Evolutionary conservation across 768 basidiomycete species (phyloP), one percentile per base, ranked within the genome.

Genomic region (Russula earlei): DNA sequence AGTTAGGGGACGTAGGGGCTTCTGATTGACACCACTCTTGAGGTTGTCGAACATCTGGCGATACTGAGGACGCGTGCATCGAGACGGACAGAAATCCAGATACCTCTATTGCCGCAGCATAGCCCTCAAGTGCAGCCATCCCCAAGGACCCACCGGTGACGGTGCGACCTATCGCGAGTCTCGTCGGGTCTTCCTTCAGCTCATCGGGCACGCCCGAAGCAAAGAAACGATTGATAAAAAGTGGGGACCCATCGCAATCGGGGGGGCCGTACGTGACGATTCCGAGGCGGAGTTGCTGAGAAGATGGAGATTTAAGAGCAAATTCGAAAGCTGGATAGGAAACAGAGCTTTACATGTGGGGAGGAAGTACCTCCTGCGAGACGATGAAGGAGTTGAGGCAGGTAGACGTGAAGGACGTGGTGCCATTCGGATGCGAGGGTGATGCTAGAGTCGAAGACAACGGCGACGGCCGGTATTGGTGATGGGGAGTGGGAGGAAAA

Each of bases 201-300:
- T 66, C 59, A n/a, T 43, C 49, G 31, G 40, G 19, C 15, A 51
- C 34, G 36, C 22, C 25, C 19, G 12, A n/a, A 14, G 55, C 24
- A 47, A 67, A 66, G 47, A 56, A 63, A 11, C 63, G 60, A 19
- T 54, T 62, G 24, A 58, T 52, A 25, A 65, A 40, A 34, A 67
- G 29, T 15, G 66, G 66, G 2, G 54, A 47, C 14, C 41, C 56
- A 31, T 33, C 48, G 9, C 54, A 46, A 41, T 67, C 44, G 5
- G 55, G 33, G 34, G 59, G 58, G 7, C 62, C 66, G 24, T 67
- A 67, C 11, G 66, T 60, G 40, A 67, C 54, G 33, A 64, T 52
- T 27, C 60, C 66, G 14, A 66, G 31, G 17, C 58, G 57, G 20
- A 63, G 40, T 20, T 52, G 50, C 54, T 60, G 15, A 2, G 27